phyloP scores from a whole-genome alignment of 768 basidiomycete species.

The Tricholoma sp. region DNA sequence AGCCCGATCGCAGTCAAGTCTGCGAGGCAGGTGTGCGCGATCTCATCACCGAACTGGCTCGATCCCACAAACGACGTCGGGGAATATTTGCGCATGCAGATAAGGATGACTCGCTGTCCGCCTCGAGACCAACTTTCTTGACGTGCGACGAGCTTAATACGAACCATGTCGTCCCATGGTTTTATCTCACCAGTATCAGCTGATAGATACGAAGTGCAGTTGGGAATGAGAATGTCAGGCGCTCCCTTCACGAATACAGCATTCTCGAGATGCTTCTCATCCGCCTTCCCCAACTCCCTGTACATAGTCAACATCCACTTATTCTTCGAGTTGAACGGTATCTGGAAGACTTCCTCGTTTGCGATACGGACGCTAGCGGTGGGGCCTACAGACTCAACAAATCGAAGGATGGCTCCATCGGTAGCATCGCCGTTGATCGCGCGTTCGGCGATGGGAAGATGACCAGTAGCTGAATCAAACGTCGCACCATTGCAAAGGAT shows the following conservation, averaged over 20 bases:
- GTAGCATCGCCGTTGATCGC: slow-evolving; percentile 44
- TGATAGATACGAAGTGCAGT: slow-evolving; percentile 25
- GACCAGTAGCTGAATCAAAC: slow-evolving; percentile 31
- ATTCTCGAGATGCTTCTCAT: slow-evolving; percentile 9
- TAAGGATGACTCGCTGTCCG: slow-evolving; percentile 50
- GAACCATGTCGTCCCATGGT: slow-evolving; percentile 21
- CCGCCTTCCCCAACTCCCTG: slow-evolving; percentile 3
- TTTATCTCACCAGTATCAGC: slow-evolving; percentile 17
- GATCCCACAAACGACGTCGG: slow-evolving; percentile 17
- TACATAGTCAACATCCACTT: slow-evolving; percentile 55
- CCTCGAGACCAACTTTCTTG: slow-evolving; percentile 41
- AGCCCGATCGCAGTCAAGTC: slow-evolving; percentile 43
- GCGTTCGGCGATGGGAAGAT: slow-evolving; percentile 26
- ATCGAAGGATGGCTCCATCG: slow-evolving; percentile 49
- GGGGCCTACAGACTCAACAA: slow-evolving; percentile 26
- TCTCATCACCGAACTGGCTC: slow-evolving; percentile 27
- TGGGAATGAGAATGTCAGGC: slow-evolving; percentile 46
- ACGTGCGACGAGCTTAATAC: slow-evolving; percentile 14
- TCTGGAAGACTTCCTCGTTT: slow-evolving; percentile 27
- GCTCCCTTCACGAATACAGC: slow-evolving; percentile 54
- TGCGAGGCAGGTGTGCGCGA: slow-evolving; percentile 30
- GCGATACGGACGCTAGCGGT: slow-evolving; percentile 17
- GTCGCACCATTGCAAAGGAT: slow-evolving; percentile 56
- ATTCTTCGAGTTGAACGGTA: slow-evolving; percentile 46
- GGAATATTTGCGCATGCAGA: slow-evolving; percentile 29